Conservation (phyloP, 176 grass and related monocot genomes). For the Puccinellia tenuiflora region DNA sequence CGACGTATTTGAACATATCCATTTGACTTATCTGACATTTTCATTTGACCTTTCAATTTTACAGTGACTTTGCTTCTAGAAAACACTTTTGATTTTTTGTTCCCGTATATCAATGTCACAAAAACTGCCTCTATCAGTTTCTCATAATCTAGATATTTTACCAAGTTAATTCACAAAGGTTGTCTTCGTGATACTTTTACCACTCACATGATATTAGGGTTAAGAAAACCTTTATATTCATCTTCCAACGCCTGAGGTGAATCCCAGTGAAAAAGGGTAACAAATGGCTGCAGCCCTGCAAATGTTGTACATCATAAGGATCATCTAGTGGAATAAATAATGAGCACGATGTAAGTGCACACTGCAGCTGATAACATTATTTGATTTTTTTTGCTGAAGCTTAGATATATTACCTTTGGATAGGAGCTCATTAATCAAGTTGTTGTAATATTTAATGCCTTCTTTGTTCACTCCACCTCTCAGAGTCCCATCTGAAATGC, state of each 20-base stretch:
- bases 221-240: conserved; percentile 57
- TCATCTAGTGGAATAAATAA: neutral
- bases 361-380: neutral
- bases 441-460: conserved; percentile 55
- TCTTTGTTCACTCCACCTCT: conserved; percentile 47
- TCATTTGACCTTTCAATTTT: neutral
- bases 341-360: neutral
- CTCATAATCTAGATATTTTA: neutral
- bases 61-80: neutral
- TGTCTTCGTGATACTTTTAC: neutral
- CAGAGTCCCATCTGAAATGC: conserved; percentile 46
- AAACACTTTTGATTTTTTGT: neutral
- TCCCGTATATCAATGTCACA: neutral
- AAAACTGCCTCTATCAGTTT: neutral
- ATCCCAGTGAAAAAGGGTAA: conserved; percentile 71
- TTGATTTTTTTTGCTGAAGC: too few species aligned
- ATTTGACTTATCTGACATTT: neutral
- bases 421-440: conserved; percentile 46
- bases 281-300: conserved; percentile 57
- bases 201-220: conserved; percentile 47
- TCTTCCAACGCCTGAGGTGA: conserved; percentile 56
- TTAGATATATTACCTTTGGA: conserved; percentile 48
- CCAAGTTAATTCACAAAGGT: neutral
- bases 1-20: neutral
- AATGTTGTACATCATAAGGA: too few species aligned